Percentiles rank a stretch among this genome's conserved stretches.
Conservation (phyloP, 139 green algal genomes). For the Tetradesmus lagerheimii region DNA sequence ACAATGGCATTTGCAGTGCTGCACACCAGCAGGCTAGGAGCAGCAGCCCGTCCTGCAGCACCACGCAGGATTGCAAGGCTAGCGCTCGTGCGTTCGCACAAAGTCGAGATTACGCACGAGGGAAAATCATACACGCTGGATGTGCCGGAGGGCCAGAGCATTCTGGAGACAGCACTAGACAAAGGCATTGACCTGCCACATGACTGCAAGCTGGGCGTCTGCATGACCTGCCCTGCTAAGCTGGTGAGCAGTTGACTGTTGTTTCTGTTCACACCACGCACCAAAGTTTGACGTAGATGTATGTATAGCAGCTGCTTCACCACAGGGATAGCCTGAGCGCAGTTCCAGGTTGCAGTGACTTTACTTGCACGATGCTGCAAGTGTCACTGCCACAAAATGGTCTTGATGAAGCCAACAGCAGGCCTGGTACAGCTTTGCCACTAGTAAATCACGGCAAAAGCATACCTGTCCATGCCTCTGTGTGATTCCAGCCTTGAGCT, state of each 20-base stretch:
- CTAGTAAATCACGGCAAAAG: too few relatives aligned
- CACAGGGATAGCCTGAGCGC: too few relatives aligned
- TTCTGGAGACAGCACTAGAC: constrained; percentile 82
- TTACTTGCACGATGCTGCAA: too few relatives aligned
- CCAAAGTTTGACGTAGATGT: too few relatives aligned
- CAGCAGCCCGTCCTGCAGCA: background rate
- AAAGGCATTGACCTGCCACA: constrained; percentile 82
- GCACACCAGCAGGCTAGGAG: constrained; percentile 25
- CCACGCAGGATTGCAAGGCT: background rate
- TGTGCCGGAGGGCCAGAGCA: constrained; percentile 73
- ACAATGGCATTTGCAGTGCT: constrained; percentile 17
- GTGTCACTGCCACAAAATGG: too few relatives aligned
- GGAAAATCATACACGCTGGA: constrained; percentile 68
- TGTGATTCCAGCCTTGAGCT: too few relatives aligned
- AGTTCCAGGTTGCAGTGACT: too few relatives aligned
- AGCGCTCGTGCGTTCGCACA: constrained; percentile 29
- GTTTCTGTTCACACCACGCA: too few relatives aligned
- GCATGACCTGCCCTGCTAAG: constrained; percentile 85
- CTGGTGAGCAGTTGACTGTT: constrained; percentile 64
- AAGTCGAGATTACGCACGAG: constrained; percentile 65
- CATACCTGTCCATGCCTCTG: too few relatives aligned
- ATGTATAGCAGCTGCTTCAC: too few relatives aligned
- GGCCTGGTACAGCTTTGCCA: too few relatives aligned
- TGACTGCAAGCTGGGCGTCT: constrained; percentile 94
- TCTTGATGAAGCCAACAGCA: too few relatives aligned